Percentiles rank a stretch among this genome's conserved stretches.
phyloP scores from a whole-genome alignment of 257 asterid genomes.

The Cynanchum wilfordii region DNA sequence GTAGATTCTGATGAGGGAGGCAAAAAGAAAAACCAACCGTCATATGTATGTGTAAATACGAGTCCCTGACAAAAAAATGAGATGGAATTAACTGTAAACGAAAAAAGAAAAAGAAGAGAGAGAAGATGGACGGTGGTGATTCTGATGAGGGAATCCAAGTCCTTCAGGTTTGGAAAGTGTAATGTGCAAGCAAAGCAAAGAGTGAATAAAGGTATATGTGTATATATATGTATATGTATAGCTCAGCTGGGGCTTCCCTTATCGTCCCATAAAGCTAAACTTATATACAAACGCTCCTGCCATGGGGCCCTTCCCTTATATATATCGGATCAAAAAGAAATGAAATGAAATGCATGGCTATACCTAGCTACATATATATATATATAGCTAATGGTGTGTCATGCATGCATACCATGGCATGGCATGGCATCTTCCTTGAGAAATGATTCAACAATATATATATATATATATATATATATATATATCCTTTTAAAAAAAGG shows the following conservation, averaged over 20 bases:
- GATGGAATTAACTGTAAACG: slow-evolving; percentile 1
- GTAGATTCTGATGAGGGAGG: not conserved
- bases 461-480: not conserved
- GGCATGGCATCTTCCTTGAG: not conserved
- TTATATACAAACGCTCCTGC: not conserved
- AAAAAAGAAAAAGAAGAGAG: no score
- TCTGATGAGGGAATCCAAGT: slow-evolving; percentile 1
- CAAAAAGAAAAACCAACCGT: not conserved
- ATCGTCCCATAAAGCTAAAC: not conserved
- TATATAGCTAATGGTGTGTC: no score
- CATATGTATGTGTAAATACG: not conserved
- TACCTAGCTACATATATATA: no score
- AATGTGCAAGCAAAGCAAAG: slow-evolving; percentile 4
- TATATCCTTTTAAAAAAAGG: no score
- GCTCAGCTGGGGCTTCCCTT: not conserved
- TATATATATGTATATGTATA: no score
- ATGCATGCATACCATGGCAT: no score
- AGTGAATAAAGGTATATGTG: not conserved
- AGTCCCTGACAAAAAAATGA: not conserved
- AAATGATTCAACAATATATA: not conserved
- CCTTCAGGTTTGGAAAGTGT: slow-evolving; percentile 2
- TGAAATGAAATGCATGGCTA: no score
- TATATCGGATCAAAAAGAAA: not conserved
- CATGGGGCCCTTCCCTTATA: not conserved
- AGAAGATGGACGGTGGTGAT: not conserved